Evolutionary conservation across 768 basidiomycete species (phyloP).

Genomic region (Phaeotremella skinneri): DNA sequence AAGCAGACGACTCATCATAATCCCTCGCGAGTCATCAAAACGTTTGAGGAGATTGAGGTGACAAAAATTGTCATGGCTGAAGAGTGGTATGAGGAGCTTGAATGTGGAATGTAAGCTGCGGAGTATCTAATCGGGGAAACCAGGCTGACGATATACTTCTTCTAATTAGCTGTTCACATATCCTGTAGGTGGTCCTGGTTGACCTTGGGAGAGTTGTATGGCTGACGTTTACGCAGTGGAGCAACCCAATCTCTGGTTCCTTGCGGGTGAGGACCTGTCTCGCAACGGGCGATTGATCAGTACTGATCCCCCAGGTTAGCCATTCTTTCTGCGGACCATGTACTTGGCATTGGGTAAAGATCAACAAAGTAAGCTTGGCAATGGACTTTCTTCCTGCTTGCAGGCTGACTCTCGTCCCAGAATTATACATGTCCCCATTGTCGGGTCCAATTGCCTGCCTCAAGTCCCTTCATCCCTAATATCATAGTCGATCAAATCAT

Average conservation of each 20-base stretch:
- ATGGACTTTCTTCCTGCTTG: background rate
- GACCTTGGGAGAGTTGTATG: background rate
- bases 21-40: slow-evolving; percentile 28
- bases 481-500: slow-evolving; percentile 46
- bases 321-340: slow-evolving; percentile 46
- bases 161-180: slow-evolving; percentile 33
- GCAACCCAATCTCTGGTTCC: slow-evolving; percentile 39
- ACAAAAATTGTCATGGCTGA: slow-evolving; percentile 30
- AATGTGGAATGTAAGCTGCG: slow-evolving; percentile 48
- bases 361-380: slow-evolving; percentile 24
- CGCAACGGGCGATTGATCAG: background rate
- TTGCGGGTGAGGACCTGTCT: slow-evolving; percentile 35
- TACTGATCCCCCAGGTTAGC: slow-evolving; percentile 11
- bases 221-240: slow-evolving; percentile 22
- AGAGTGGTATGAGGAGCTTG: slow-evolving; percentile 46
- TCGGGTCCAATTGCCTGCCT: slow-evolving; percentile 23
- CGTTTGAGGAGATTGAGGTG: slow-evolving; percentile 40
- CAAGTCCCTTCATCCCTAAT: slow-evolving; percentile 33
- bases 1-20: background rate
- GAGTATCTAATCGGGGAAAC: slow-evolving; percentile 11
- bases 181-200: slow-evolving; percentile 26
- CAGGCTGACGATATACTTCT: background rate
- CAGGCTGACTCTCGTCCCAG: slow-evolving; percentile 16
- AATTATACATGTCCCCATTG: slow-evolving; percentile 42
- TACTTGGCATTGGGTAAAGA: slow-evolving; percentile 43